phyloP scores from a whole-genome alignment of 1,284 basidiomycete species.

The Paramarasmius palmivorus region DNA sequence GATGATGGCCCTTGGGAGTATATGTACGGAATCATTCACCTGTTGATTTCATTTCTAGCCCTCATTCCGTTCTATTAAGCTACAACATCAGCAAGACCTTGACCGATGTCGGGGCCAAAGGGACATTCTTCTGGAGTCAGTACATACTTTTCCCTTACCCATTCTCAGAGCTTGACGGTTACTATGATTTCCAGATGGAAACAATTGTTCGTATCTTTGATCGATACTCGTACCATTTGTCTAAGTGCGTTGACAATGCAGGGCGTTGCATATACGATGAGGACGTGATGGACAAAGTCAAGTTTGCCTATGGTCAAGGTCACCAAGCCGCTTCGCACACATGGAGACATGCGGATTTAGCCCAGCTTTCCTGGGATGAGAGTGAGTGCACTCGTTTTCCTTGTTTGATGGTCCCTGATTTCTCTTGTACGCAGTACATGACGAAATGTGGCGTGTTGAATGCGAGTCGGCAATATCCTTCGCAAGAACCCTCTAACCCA shows the following conservation, averaged over 20 bases:
- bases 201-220: conserved; percentile 24
- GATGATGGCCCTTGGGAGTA: conserved; percentile 49
- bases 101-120: conserved; percentile 38
- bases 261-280: conserved; percentile 43
- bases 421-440: conserved; percentile 17
- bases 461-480: conserved; percentile 5
- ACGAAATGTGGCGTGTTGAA: conserved; percentile 9
- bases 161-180: background rate
- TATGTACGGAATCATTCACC: conserved; percentile 20
- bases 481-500: background rate
- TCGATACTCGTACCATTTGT: background rate
- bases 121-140: conserved; percentile 59
- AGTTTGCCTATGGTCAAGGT: conserved; percentile 36
- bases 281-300: conserved; percentile 31
- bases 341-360: conserved; percentile 38
- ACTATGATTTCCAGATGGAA: conserved; percentile 17
- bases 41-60: background rate
- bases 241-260: conserved; percentile 11
- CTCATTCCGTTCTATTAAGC: conserved; percentile 18
- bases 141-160: conserved; percentile 10
- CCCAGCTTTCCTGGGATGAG: conserved; percentile 34
- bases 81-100: conserved; percentile 41
- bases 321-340: conserved; percentile 46
- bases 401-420: background rate
- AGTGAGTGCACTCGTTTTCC: conserved; percentile 23